Conservation (phyloP, 2,329 filamentous ascomycete genomes). For the Aspergillus unguis region DNA sequence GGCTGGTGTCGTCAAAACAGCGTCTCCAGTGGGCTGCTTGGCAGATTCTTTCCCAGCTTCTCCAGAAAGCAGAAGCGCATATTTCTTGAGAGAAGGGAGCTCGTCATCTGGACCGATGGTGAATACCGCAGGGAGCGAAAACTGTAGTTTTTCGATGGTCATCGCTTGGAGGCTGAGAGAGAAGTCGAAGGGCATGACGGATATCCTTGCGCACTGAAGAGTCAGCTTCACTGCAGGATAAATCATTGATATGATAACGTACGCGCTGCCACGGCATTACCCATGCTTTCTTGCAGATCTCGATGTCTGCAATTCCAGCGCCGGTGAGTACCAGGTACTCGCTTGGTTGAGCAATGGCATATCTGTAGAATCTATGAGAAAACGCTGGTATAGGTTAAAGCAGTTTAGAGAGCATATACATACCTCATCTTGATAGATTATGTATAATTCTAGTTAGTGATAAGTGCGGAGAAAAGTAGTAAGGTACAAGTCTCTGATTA, state of each 20-base stretch:
- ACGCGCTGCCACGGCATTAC: conserved; percentile 67
- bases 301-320: conserved; percentile 68
- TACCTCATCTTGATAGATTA: conserved; percentile 11
- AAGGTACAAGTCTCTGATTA: neutral
- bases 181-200: conserved; percentile 64
- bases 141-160: conserved; percentile 84
- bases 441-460: neutral
- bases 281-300: conserved; percentile 74
- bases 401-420: neutral
- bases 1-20: conserved; percentile 39
- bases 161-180: conserved; percentile 79
- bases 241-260: conserved; percentile 3
- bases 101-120: conserved; percentile 79
- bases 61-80: conserved; percentile 73
- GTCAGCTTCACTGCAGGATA: neutral
- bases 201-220: conserved; percentile 34
- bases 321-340: conserved; percentile 87
- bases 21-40: conserved; percentile 33
- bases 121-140: conserved; percentile 77
- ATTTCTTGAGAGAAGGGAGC: conserved; percentile 69
- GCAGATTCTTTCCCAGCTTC: conserved; percentile 46
- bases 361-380: conserved; percentile 45
- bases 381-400: neutral
- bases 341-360: conserved; percentile 69
- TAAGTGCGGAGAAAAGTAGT: neutral